These are phyloP conservation scores for Pseudocercospora crystallina DNA, from an alignment of 2,329 filamentous ascomycete genomes.

Conservation along the genomic window DNA sequence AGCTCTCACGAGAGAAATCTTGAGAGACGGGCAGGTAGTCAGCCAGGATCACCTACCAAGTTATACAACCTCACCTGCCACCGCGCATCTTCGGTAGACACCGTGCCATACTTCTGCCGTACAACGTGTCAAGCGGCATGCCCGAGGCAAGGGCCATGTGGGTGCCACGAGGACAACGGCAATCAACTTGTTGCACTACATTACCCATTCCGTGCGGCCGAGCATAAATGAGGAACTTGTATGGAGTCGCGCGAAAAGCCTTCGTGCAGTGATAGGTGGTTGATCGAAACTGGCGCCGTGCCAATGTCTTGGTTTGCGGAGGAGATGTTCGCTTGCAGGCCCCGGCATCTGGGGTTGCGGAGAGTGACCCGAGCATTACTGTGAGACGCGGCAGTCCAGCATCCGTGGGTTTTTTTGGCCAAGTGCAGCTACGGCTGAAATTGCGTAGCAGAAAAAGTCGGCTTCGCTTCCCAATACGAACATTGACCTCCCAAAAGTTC, in stretches of 20 bases:
- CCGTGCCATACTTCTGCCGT: conserved; percentile 4
- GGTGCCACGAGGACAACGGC: not conserved
- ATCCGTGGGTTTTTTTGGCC: too few relatives aligned
- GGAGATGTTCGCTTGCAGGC: conserved; percentile 1
- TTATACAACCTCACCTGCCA: not conserved
- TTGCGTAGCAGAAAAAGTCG: too few relatives aligned
- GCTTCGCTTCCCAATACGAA: too few relatives aligned
- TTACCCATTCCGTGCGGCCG: not conserved
- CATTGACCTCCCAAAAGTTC: too few relatives aligned
- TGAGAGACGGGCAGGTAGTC: not conserved
- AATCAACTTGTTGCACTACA: conserved; percentile 3
- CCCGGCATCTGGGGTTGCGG: not conserved
- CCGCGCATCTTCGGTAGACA: not conserved
- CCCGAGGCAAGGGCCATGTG: not conserved
- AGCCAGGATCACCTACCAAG: not conserved
- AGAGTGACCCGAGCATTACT: too few relatives aligned
- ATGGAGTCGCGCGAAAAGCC: not conserved
- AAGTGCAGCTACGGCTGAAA: too few relatives aligned
- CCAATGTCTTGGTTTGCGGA: conserved; percentile 6
- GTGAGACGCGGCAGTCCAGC: too few relatives aligned
- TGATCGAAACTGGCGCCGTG: not conserved
- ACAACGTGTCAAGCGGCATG: not conserved
- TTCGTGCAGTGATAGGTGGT: not conserved
- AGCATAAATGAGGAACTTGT: not conserved
- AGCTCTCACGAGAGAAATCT: not conserved